phyloP scores from a whole-genome alignment of 192 early-diverging fungal species.

The Globomyces pollinis-pini region DNA sequence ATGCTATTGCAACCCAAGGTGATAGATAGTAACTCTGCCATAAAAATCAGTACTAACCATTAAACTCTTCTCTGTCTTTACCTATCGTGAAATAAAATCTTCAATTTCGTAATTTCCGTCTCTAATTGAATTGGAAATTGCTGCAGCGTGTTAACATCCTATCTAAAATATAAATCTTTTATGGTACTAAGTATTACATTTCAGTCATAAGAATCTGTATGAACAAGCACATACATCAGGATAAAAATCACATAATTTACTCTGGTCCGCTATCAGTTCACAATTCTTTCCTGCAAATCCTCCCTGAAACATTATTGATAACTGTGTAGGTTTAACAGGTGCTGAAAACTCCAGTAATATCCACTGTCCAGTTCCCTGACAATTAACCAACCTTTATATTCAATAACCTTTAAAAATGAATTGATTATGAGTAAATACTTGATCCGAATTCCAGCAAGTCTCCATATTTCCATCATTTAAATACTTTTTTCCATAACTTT shows the following conservation, averaged over 20 bases:
- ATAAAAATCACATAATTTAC: conserved; percentile 44
- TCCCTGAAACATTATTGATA: conserved; percentile 75
- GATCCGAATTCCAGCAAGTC: conserved; percentile 94
- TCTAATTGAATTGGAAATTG: not conserved
- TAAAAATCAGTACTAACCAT: conserved; percentile 90
- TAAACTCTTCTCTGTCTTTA: no score
- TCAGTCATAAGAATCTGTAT: conserved; percentile 60
- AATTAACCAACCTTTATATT: no score
- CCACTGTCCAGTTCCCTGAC: conserved; percentile 45
- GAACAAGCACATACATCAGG: no score
- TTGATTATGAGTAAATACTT: conserved; percentile 35
- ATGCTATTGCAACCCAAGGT: conserved; percentile 51
- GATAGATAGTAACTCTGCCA: conserved; percentile 73
- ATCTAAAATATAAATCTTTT: conserved; percentile 10
- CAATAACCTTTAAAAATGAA: not conserved
- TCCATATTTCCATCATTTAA: conserved; percentile 70
- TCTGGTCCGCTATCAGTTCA: conserved; percentile 25
- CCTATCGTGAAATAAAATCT: conserved; percentile 64
- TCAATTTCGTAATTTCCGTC: conserved; percentile 20
- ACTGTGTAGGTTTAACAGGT: conserved; percentile 24
- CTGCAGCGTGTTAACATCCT: not conserved
- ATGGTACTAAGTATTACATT: no score
- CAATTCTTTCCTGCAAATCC: conserved; percentile 76
- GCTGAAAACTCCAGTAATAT: conserved; percentile 61
- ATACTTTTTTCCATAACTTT: conserved; percentile 71